Base-by-base conservation (phyloP, 2,329 filamentous ascomycete genomes). In the Ceratocystiopsis sp. region DNA sequence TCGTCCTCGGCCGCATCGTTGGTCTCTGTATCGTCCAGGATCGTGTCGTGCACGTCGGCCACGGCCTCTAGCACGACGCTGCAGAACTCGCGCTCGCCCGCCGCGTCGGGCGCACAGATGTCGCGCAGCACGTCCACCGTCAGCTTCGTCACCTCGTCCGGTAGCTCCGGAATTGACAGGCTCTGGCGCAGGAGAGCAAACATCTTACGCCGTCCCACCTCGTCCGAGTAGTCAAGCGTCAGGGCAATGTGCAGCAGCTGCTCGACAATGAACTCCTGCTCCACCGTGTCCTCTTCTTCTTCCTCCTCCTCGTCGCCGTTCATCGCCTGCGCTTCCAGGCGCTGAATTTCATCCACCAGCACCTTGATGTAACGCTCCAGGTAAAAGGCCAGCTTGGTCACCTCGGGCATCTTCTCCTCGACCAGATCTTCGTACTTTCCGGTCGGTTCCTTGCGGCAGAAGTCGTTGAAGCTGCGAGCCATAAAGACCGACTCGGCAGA, bases 211-310 rank as follows among this genome's bases (percentile, higher is more conserved):
- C 91, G 76, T 41, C 91, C 91, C 49, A 94, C 84, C 60, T 96
- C 91, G 56, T 98, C 91, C n/a, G 84, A 87, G 60, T 96, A 98
- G 61, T 98, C 91, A 41, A 96, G 73, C 1, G 84, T 93, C 46
- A 87, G 70, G 6, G 85, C 83, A 55, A 98, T 93, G 53, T 95
- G 82, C 34, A 98, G 75, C 45, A 98, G 69, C 57, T 98, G 93
- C 58, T 96, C 87, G 35, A 95, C 83, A 48, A 95, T 83, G 53
- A 98, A 98, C 59, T 96, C 89, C 52, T 87, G 80, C 57, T 95
- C 86, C 8, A 86, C 79, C 0, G 81, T 81, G 51, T 93, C 83
- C 53, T 93, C 84, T 47, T 87, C 82, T 7, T 84, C 82, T 3
- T 80, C 71, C 5, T 80, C 73, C 16, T 71, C 71, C 14, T 69